phyloP scores from a whole-genome alignment of 2,329 filamentous ascomycete species.

The Grosmannia clavigera region DNA sequence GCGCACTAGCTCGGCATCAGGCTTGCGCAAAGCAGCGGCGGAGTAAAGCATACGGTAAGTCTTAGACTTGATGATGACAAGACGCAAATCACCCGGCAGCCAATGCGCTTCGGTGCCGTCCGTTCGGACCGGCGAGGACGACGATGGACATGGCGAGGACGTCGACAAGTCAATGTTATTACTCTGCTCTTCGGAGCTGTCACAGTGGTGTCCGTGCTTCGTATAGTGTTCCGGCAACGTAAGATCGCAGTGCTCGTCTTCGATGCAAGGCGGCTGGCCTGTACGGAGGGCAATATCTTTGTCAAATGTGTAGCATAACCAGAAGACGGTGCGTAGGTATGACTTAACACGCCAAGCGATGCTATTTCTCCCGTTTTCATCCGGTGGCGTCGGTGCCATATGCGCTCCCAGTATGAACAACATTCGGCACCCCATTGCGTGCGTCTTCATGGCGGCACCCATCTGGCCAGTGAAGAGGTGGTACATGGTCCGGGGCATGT shows the following conservation, averaged over 20 bases:
- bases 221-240: constrained; percentile 24
- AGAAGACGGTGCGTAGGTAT: constrained; percentile 34
- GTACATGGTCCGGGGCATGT: neutral
- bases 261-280: constrained; percentile 37
- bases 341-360: constrained; percentile 16
- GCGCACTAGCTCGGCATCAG: constrained; percentile 39
- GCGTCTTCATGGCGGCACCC: constrained; percentile 30
- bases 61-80: constrained; percentile 39
- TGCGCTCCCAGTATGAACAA: constrained; percentile 33
- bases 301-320: constrained; percentile 41
- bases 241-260: constrained; percentile 40
- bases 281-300: constrained; percentile 43
- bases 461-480: constrained; percentile 29
- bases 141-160: neutral
- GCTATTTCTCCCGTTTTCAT: too few relatives aligned
- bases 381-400: constrained; percentile 1
- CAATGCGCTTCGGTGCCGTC: constrained; percentile 13
- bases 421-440: constrained; percentile 31
- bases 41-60: constrained; percentile 37
- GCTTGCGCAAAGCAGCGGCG: constrained; percentile 30
- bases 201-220: neutral
- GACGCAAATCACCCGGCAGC: constrained; percentile 34
- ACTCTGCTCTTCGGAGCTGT: neutral
- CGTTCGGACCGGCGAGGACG: neutral
- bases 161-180: neutral